Percentiles rank a stretch among this genome's conserved stretches.
Evolutionary conservation across 176 grass and related monocot genomes (phyloP).

Genomic region (Triticum dicoccoides): DNA sequence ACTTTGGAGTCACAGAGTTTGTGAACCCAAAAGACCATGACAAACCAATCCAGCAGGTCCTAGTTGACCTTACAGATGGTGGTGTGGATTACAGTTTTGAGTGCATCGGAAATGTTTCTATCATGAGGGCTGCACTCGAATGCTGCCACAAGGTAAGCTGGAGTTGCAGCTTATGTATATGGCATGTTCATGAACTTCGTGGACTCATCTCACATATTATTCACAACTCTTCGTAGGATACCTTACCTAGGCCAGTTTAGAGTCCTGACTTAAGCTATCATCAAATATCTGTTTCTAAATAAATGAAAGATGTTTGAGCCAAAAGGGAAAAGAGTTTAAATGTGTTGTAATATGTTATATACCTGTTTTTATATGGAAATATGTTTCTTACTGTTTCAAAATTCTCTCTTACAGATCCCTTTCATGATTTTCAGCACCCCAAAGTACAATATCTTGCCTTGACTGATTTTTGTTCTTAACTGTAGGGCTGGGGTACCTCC

Average conservation of each 20-base stretch:
- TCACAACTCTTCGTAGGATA: too few species aligned
- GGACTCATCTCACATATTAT: background rate
- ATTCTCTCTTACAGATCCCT: too few species aligned
- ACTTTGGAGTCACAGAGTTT: conserved; percentile 96
- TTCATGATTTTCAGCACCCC: background rate
- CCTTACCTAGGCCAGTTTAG: too few species aligned
- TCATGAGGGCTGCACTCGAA: conserved; percentile 94
- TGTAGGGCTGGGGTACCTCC: conserved; percentile 93
- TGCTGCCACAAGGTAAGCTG: conserved; percentile 93
- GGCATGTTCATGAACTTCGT: background rate
- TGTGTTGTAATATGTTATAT: too few species aligned
- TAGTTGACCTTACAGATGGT: conserved; percentile 87
- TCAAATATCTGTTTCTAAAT: background rate
- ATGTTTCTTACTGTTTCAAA: too few species aligned
- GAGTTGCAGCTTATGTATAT: background rate
- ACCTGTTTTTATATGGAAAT: too few species aligned
- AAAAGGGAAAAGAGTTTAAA: background rate
- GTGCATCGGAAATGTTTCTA: conserved; percentile 94
- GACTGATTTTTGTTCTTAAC: background rate
- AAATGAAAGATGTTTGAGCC: background rate
- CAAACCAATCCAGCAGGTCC: conserved; percentile 90
- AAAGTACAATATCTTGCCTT: background rate
- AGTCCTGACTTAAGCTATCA: background rate
- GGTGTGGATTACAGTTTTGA: conserved; percentile 99
- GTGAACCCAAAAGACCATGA: conserved; percentile 97